phyloP scores from a whole-genome alignment of 768 basidiomycete genomes.

The Xanthoconium purpureum region DNA sequence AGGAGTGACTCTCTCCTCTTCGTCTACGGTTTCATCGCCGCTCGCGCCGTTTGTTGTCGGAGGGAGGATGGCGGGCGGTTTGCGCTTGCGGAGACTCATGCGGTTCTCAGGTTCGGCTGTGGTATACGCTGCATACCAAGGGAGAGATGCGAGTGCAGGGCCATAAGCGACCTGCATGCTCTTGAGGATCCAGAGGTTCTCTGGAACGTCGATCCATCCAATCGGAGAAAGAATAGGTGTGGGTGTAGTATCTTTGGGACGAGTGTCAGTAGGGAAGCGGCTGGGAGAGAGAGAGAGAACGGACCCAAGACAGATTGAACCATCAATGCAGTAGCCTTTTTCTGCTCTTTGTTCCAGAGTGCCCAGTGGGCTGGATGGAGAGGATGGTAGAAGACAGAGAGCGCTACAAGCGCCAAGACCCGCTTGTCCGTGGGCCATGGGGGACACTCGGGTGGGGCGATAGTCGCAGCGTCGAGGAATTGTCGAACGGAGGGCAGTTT shows the following conservation, averaged over 20 bases:
- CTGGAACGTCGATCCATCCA: constrained; percentile 32
- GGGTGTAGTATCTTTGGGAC: constrained; percentile 24
- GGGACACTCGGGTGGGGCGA: constrained; percentile 40
- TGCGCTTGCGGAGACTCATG: constrained; percentile 35
- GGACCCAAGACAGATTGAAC: constrained; percentile 54
- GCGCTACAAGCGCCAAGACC: constrained; percentile 57
- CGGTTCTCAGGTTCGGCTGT: constrained; percentile 30
- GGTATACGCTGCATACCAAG: constrained; percentile 33
- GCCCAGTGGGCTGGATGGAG: constrained; percentile 58
- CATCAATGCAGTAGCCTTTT: constrained; percentile 45
- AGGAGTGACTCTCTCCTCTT: constrained; percentile 27
- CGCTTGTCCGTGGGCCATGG: constrained; percentile 38
- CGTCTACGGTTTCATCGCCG: constrained; percentile 32
- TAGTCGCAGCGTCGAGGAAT: constrained; percentile 43
- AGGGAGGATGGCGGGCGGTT: constrained; percentile 21
- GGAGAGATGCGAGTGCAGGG: constrained; percentile 18
- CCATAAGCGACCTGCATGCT: constrained; percentile 32
- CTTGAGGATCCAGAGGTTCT: constrained; percentile 35
- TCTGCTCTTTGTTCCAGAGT: constrained; percentile 58
- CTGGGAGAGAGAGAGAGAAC: constrained; percentile 23
- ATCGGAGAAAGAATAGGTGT: constrained; percentile 36
- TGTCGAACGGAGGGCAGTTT: constrained; percentile 47
- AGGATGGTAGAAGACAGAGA: constrained; percentile 54
- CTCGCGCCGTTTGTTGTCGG: constrained; percentile 32
- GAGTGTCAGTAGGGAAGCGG: neutral